A percentile compares a stretch with the other conserved stretches of the same genome.
Conservation (phyloP, 495 filamentous ascomycete genomes). For the Penicillium canescens region DNA sequence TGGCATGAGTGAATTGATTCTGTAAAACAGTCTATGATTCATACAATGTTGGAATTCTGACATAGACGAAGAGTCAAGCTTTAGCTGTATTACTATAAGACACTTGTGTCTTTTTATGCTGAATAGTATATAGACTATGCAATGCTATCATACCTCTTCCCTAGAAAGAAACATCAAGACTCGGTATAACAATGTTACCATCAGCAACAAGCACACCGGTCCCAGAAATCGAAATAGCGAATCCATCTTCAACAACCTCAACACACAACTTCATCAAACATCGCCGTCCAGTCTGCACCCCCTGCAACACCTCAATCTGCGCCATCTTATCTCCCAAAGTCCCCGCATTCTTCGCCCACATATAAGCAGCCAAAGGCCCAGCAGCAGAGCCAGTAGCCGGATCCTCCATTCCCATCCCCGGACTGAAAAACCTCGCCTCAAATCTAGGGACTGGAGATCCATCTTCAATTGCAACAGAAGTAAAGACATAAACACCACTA, state of each 20-base stretch:
- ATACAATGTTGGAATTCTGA: too few species aligned
- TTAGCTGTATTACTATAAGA: too few species aligned
- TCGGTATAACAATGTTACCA: not conserved
- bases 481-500: conserved; percentile 16
- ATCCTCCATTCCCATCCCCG: conserved; percentile 18
- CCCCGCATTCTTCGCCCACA: not conserved
- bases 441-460: not conserved
- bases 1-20: too few species aligned
- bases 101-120: not conserved
- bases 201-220: not conserved
- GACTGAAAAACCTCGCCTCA: conserved; percentile 16
- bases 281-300: not conserved
- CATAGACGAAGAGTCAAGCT: too few species aligned
- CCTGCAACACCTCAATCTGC: not conserved
- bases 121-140: not conserved
- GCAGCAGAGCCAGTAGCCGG: conserved; percentile 4
- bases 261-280: conserved; percentile 1
- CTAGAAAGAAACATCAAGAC: not conserved
- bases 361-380: conserved; percentile 4
- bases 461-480: not conserved
- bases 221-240: not conserved
- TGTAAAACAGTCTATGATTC: too few species aligned
- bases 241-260: not conserved
- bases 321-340: not conserved
- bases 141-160: too few species aligned